Evolutionary conservation across 352 stramenopile species (phyloP), one percentile per base, ranked within the genome.

Genomic region (Thalassiosira exigua): DNA sequence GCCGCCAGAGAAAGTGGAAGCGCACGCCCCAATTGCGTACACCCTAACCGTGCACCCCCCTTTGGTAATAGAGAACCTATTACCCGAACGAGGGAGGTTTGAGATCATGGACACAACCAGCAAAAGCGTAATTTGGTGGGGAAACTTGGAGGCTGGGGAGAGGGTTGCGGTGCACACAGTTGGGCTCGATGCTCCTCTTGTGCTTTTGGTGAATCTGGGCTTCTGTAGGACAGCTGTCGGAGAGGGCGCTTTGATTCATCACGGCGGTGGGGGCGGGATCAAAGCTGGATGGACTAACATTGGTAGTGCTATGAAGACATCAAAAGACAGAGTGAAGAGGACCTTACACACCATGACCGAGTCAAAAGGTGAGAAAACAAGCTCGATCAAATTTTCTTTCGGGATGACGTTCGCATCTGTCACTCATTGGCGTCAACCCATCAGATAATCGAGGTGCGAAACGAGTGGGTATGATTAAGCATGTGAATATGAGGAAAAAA

Each of bases 21-120:
- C 82, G 7, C 90, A 94, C 67, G 72, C 66, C 39, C 88, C 90
- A 46, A 80, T 95, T 4, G 76, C 86, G n/a, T 96, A 96, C 59
- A 92, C 82, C 1, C 65, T 96, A 33, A 69, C 92, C 11, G 84
- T 96, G 68, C 89, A 96, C 71, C 85, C 93, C 24, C 91, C 93
- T 17, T 83, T 96, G 29, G 84, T 96, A n/a, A 86, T 96, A 60
- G 88, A 94, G 73, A 96, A 96, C 81, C 75, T 96, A 42, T 72
- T 96, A 50, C 92, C 93, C 39, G 79, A 94, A 73, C 61, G 56
- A 22, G 92, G 89, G 46, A 74, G 81, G 32, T 96, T 95, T 79
- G 91, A 96, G 81, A 70, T 96, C 0, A 93, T 95, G 80, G 82
- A 96, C 82, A 89, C 91, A 24, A 82, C 78, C 5, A 86, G 64